Conservation (phyloP, 352 stramenopile genomes). For the Globisporangium alternatum region DNA sequence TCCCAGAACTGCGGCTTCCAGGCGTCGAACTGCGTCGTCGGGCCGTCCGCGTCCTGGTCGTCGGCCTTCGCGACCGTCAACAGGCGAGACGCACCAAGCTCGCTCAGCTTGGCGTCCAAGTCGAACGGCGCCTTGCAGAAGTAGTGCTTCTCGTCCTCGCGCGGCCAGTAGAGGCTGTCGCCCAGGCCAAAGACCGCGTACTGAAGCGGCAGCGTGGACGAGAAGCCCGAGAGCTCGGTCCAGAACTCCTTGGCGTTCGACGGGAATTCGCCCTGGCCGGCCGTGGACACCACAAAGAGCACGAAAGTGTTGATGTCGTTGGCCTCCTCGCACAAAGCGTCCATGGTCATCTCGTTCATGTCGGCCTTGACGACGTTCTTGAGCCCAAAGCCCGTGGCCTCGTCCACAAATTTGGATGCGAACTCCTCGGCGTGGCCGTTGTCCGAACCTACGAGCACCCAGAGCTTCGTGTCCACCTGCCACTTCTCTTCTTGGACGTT, state of each 20-base stretch:
- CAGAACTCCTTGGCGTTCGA: conserved; percentile 82
- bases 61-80: conserved; percentile 58
- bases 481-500: conserved; percentile 42
- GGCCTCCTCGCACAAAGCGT: conserved; percentile 61
- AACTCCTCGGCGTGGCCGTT: conserved; percentile 76
- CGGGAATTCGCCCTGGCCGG: conserved; percentile 77
- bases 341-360: conserved; percentile 80
- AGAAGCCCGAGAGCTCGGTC: conserved; percentile 54
- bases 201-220: conserved; percentile 61
- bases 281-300: conserved; percentile 77
- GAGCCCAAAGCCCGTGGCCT: conserved; percentile 62
- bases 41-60: conserved; percentile 81
- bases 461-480: conserved; percentile 74
- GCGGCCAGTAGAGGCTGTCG: conserved; percentile 79
- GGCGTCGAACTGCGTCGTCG: conserved; percentile 58
- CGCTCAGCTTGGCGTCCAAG: conserved; percentile 70
- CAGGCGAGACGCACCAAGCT: conserved; percentile 69
- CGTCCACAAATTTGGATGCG: conserved; percentile 64
- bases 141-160: conserved; percentile 82
- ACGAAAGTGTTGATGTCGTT: conserved; percentile 73
- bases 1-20: conserved; percentile 82
- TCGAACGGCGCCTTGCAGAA: conserved; percentile 75
- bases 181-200: conserved; percentile 80
- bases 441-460: conserved; percentile 73
- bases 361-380: conserved; percentile 82